Evolutionary conservation across 176 grass and related monocot species (phyloP), one percentile per base, ranked within the genome.

Genomic region (Ampelocalamus luodianensis): DNA sequence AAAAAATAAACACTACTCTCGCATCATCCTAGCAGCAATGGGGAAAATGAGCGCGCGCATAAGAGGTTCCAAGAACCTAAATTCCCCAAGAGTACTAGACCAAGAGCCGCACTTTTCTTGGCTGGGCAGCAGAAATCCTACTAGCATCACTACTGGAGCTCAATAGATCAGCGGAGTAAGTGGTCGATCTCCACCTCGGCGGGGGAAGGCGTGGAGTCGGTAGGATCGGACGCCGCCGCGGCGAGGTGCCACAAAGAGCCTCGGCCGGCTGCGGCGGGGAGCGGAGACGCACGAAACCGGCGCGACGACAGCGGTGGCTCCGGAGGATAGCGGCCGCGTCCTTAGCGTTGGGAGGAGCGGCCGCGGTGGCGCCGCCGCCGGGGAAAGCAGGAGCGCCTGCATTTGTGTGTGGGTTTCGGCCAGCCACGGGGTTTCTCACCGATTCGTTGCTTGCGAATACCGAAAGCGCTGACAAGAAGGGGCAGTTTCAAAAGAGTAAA

Each of bases 341-440:
- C 72, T 65, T 36, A 5, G 78, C 45, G 65, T 48, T 45, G 82
- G 26, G 39, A 79, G 69, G 63, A 44, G 24, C 85, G 79, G 74
- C 81, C 66, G 62, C 44, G 83, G 8, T 39, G 71, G 43, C 58
- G 68, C 4, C 43, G 40, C n/a, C 83, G 60, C 29, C 64, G 85
- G 71, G 11, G 78, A 77, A 71, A 88, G 79, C 14, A 90, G 71
- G 38, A 82, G 83, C 53, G 82, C 74, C 71, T 74, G 89, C 95
- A 98, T 98, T 82, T 63, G 23, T 26, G 75, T 5, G 24, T 40
- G 14, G 27, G 56, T 45, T 48, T 48, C 44, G 38, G 18, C n/a
- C 54, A 4, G 32, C 50, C 24, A 59, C 29, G 39, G 51, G 42
- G 29, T 71, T 72, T 79, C 53, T 39, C 32, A 24, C 11, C 32